phyloP scores from a whole-genome alignment of 2,329 filamentous ascomycete species.

The Plenodomus tracheiphilus region DNA sequence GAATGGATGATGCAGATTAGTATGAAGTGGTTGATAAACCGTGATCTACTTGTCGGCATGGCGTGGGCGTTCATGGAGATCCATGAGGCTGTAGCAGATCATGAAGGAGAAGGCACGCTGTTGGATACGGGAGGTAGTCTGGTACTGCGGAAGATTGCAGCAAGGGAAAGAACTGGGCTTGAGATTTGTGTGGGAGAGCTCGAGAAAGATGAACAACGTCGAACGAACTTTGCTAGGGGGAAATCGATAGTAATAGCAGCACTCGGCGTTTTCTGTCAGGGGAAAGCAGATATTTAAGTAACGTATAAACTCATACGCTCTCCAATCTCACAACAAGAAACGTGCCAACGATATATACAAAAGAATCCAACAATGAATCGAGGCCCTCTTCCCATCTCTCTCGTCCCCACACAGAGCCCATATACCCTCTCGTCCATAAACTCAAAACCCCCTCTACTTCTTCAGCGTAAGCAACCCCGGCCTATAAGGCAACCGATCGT shows the following conservation, averaged over 20 bases:
- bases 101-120: background rate
- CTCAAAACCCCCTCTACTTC: too few species aligned
- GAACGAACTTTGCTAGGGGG: background rate
- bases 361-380: too few species aligned
- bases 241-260: background rate
- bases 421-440: too few species aligned
- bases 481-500: too few species aligned
- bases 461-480: too few species aligned
- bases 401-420: too few species aligned
- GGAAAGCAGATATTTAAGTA: background rate
- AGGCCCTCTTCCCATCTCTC: too few species aligned
- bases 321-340: too few species aligned
- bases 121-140: background rate
- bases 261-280: background rate
- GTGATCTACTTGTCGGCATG: slow-evolving; percentile 37
- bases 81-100: slow-evolving; percentile 13
- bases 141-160: slow-evolving; percentile 9
- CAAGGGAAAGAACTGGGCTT: slow-evolving; percentile 12
- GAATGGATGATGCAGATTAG: slow-evolving; percentile 16
- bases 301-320: background rate
- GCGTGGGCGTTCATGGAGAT: slow-evolving; percentile 37
- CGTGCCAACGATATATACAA: too few species aligned
- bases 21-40: slow-evolving; percentile 23
- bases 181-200: slow-evolving; percentile 12
- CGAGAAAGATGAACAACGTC: background rate